A percentile compares a stretch with the other conserved stretches of the same genome.
These are phyloP conservation scores for Poa annua DNA, from an alignment of 176 grass and related monocot species.

Conservation along the genomic window DNA sequence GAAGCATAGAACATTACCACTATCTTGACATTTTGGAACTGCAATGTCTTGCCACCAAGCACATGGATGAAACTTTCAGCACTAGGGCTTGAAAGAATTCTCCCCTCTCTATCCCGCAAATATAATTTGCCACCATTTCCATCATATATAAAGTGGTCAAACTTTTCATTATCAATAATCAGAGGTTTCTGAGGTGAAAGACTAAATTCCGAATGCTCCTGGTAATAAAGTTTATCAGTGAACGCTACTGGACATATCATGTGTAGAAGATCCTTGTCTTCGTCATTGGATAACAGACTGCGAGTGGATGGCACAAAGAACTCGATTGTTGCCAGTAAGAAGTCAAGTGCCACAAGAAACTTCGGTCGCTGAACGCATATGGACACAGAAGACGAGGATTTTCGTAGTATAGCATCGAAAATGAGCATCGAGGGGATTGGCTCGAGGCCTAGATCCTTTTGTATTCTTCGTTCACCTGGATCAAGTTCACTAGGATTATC, in stretches of 20 bases:
- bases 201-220: conserved; percentile 59
- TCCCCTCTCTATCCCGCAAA: conserved; percentile 73
- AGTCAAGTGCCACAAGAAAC: conserved; percentile 95
- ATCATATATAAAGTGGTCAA: conserved; percentile 89
- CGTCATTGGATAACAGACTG: conserved; percentile 73
- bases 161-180: conserved; percentile 87
- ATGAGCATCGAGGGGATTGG: conserved; percentile 94
- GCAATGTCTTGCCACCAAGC: conserved; percentile 67
- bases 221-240: conserved; percentile 71
- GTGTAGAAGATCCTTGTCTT: conserved; percentile 69
- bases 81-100: conserved; percentile 63
- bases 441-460: conserved; percentile 67
- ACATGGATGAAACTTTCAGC: conserved; percentile 87
- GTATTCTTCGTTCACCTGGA: conserved; percentile 58
- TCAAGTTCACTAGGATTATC: conserved; percentile 52
- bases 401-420: conserved; percentile 78
- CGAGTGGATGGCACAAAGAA: conserved; percentile 94
- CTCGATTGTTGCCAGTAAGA: conserved; percentile 80
- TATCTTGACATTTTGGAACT: conserved; percentile 90
- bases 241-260: conserved; percentile 71
- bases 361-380: conserved; percentile 86
- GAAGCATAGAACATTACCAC: conserved; percentile 67
- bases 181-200: conserved; percentile 87
- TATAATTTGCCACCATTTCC: conserved; percentile 92
- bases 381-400: conserved; percentile 63